Evolutionary conservation across 148 eudicot genomes (phyloP), one percentile per base, ranked within the genome.

Genomic region (Nepenthes mirabilis): DNA sequence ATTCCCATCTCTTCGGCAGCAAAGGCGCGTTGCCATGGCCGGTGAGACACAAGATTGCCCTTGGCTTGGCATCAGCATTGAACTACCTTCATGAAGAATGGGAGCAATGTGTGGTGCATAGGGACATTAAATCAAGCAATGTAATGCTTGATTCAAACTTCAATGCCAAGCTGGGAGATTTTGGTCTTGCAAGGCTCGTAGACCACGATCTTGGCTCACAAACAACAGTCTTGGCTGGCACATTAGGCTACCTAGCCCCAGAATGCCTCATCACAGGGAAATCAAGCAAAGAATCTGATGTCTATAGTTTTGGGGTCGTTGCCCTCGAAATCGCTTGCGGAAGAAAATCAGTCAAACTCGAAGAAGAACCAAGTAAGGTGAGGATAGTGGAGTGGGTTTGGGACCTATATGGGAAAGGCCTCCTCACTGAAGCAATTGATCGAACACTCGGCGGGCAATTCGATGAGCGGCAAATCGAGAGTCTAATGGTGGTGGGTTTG

Each of bases 131-230:
- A 47, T 60, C 64, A 3, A 47, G 64, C 64, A 60, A 60, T 34
- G 35, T 60, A 11, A 60, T 60, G 64, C 64, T 60, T 5, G 64
- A 60, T 48, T 60, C 54, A 2, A 60, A 60, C 6, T 60, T 60
- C 52, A 60, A 60, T n/a, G 52, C 52, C 36, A 60, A 60, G 64
- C 64, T 60, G 8, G 64, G 64, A 11, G 64, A 60, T 12, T 60
- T 60, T 35, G 64, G 64, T 12, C 64, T 60, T 32, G 64, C 64
- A 33, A 47, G 64, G 23, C 55, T 60, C 33, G 52, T 60, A 14
- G 64, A 60, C 63, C 43, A 40, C 33, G 52, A n/a, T 2, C 52
- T 49, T n/a, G 52, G 52, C 52, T 49, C 52, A 10, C 52, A 49
- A 49, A 49, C 52, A 49, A 49, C 52, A 11, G 52, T 49, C 52